Conservation (phyloP, 495 filamentous ascomycete species). For the Talaromyces proteolyticus region DNA sequence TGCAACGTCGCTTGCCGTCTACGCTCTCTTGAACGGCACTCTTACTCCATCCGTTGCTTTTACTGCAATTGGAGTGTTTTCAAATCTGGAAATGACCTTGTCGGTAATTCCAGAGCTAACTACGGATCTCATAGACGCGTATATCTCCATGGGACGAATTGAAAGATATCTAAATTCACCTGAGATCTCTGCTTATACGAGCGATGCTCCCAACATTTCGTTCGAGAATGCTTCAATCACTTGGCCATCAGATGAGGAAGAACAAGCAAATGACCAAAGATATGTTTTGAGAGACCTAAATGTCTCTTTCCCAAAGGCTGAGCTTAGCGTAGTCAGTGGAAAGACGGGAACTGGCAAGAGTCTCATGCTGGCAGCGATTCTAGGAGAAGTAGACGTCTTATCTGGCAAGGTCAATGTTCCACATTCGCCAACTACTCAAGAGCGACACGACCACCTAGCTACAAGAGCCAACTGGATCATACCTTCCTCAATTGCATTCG, state of each 20-base stretch:
- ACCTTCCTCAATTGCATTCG: constrained; percentile 60
- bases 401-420: constrained; percentile 41
- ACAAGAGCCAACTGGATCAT: constrained; percentile 66
- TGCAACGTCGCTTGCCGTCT: constrained; percentile 62
- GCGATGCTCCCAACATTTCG: constrained; percentile 48
- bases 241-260: constrained; percentile 54
- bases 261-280: constrained; percentile 36
- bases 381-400: constrained; percentile 50
- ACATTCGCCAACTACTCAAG: constrained; percentile 17
- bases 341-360: constrained; percentile 54
- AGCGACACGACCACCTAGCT: constrained; percentile 47
- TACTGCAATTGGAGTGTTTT: constrained; percentile 71
- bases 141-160: constrained; percentile 69
- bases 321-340: constrained; percentile 55
- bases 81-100: constrained; percentile 61
- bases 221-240: constrained; percentile 68
- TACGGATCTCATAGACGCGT: constrained; percentile 62
- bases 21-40: constrained; percentile 54
- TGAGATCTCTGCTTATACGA: constrained; percentile 56
- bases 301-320: constrained; percentile 55
- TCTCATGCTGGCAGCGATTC: constrained; percentile 51
- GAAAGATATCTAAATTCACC: constrained; percentile 62
- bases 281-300: constrained; percentile 60
- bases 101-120: constrained; percentile 68
- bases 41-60: constrained; percentile 75